Conservation (phyloP, 331 rosid species). For the Malus hybrid region DNA sequence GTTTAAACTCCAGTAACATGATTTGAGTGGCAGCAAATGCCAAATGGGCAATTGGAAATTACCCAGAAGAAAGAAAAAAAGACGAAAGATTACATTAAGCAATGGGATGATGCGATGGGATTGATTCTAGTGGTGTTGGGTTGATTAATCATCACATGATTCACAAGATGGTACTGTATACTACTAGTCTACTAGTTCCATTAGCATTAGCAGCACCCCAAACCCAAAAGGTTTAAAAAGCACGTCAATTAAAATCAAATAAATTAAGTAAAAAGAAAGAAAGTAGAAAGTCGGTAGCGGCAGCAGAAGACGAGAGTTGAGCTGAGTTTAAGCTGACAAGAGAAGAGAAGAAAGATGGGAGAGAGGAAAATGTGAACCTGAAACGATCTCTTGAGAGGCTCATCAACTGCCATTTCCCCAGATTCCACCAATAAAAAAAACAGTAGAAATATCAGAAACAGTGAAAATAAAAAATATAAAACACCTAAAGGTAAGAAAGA, state of each 20-base stretch:
- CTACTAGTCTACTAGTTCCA: neutral
- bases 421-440: neutral
- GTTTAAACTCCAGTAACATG: neutral
- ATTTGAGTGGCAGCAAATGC: neutral
- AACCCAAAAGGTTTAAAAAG: neutral
- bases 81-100: neutral
- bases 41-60: neutral
- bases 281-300: neutral
- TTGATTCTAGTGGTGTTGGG: neutral
- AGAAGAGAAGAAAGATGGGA: neutral
- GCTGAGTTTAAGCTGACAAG: neutral
- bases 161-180: neutral
- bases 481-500: neutral
- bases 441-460: neutral
- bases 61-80: neutral
- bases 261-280: neutral
- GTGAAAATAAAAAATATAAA: neutral
- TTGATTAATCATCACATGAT: neutral
- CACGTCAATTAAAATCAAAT: neutral
- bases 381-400: conserved; percentile 57
- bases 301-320: neutral
- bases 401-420: conserved; percentile 47
- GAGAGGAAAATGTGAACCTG: conserved; percentile 47
- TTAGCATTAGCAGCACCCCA: neutral
- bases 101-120: neutral